These are phyloP conservation scores for Acidomyces sp. DNA, from an alignment of 495 filamentous ascomycete genomes.

Conservation along the genomic window DNA sequence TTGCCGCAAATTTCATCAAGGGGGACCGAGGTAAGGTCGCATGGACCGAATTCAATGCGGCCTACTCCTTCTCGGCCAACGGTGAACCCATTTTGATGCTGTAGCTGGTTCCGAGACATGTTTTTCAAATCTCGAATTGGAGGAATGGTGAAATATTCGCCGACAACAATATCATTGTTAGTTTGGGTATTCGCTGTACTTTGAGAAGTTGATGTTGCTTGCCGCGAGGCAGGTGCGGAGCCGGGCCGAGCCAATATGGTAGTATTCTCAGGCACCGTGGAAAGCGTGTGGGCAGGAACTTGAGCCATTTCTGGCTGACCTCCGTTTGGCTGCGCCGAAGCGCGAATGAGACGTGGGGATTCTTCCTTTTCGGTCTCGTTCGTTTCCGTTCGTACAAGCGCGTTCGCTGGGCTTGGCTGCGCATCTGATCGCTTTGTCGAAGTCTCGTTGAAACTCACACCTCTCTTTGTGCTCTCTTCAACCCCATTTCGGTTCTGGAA, in stretches of 20 bases:
- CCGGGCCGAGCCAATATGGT: constrained; percentile 25
- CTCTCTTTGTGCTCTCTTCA: constrained; percentile 46
- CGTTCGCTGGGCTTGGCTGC: neutral
- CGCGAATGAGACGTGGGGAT: constrained; percentile 7
- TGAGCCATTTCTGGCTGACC: constrained; percentile 55
- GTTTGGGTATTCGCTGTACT: neutral
- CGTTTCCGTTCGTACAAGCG: constrained; percentile 14
- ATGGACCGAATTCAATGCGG: constrained; percentile 62
- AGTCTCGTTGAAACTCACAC: constrained; percentile 75
- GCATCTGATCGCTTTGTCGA: neutral
- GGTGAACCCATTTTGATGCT: constrained; percentile 54
- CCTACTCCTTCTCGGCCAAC: constrained; percentile 75
- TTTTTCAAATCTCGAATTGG: constrained; percentile 52
- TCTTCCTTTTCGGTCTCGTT: constrained; percentile 18
- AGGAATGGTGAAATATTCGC: constrained; percentile 78
- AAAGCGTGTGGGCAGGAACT: constrained; percentile 47
- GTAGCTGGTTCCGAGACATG: constrained; percentile 60
- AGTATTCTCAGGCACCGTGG: constrained; percentile 67
- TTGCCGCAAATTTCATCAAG: constrained; percentile 57
- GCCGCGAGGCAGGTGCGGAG: constrained; percentile 17
- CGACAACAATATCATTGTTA: constrained; percentile 36
- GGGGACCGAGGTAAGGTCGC: constrained; percentile 62
- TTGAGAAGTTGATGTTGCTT: neutral
- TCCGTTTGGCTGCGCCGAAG: constrained; percentile 38
- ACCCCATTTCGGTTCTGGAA: constrained; percentile 41